A percentile compares a stretch with the other conserved stretches of the same genome.
Conservation (phyloP, 2,329 filamentous ascomycete genomes). For the Fusarium fujikuroi region DNA sequence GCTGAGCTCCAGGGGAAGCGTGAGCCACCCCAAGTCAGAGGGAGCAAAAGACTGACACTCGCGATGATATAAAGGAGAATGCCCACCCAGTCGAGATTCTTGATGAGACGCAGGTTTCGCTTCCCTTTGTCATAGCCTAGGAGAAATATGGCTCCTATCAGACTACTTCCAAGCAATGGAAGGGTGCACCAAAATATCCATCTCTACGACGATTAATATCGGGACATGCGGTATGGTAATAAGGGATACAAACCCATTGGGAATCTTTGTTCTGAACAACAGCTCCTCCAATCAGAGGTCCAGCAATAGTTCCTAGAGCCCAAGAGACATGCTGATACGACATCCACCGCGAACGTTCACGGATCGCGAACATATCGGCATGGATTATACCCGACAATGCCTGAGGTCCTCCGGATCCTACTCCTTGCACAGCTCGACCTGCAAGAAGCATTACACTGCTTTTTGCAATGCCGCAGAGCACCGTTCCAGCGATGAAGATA, state of each 20-base stretch:
- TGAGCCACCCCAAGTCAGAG: constrained; percentile 30
- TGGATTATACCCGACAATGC: constrained; percentile 50
- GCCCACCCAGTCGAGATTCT: constrained; percentile 70
- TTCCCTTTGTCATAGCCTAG: constrained; percentile 40
- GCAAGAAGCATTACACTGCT: constrained; percentile 46
- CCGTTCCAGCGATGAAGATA: constrained; percentile 55
- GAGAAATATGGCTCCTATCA: constrained; percentile 41
- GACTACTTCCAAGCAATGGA: constrained; percentile 44
- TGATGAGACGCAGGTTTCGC: constrained; percentile 9
- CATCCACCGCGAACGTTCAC: constrained; percentile 55
- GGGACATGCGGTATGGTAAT: background rate
- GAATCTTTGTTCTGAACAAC: constrained; percentile 30
- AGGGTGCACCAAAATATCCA: constrained; percentile 53
- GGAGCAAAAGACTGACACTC: constrained; percentile 27
- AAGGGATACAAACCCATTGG: constrained; percentile 36
- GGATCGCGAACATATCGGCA: constrained; percentile 54
- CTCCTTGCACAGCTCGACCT: constrained; percentile 51
- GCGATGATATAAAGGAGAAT: constrained; percentile 62
- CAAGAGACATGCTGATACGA: constrained; percentile 57
- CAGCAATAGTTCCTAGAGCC: constrained; percentile 64
- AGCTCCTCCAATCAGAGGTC: constrained; percentile 42
- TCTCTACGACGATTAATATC: constrained; percentile 30
- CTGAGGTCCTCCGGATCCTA: constrained; percentile 50
- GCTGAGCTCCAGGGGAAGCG: constrained; percentile 38
- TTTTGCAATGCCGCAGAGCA: constrained; percentile 50